Evolutionary conservation across 2,329 filamentous ascomycete genomes (phyloP), one percentile per base, ranked within the genome.

Genomic region (Fusarium tupiense): DNA sequence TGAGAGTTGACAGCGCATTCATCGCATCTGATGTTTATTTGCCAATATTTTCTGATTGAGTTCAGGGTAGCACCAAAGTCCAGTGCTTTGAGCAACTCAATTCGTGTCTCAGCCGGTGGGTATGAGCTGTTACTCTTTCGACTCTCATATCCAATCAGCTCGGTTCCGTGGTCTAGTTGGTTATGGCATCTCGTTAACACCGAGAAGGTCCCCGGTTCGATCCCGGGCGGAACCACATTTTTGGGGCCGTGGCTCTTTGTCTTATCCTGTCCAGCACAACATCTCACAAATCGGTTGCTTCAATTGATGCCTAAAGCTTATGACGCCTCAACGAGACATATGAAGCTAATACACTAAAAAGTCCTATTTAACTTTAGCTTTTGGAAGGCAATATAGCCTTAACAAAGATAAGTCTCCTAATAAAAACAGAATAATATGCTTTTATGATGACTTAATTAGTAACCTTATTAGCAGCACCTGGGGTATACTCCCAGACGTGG

Each of bases 191-290:
- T 79, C 75, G 77, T 72, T 78, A 79, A 79, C 77, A 78, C 76
- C 77, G 77, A 79, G 78, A 79, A 79, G 77, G 77, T 79, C 78
- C 78, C 77, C 78, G 76, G 77, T 79, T 79, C 76, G 64, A 79
- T 74, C 78, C 78, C 77, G 78, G 77, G 77, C 76, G 73, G 72
- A 79, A 79, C 73, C 78, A 77, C 40, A 29, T 40, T 72, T 76
- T 78, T 78, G 69, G 69, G 3, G 5, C 12, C 12, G 0, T 5
- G 8, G 7, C 14, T 13, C 24, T 19, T 5, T n/a, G 8, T 31
- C 29, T 31, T 31, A 2, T 31, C 10, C 29, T 31, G 29, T 31
- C 29, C 29, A 12, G 29, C 29, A 31, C 4, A 31, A 11, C 29
- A 31, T 12, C 29, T 31, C 29, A 31, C 29, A 31, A 11, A 31